A percentile compares a stretch with the other conserved stretches of the same genome.
Evolutionary conservation across 441 rosid species (phyloP).

Genomic region (Sinapis alba): DNA sequence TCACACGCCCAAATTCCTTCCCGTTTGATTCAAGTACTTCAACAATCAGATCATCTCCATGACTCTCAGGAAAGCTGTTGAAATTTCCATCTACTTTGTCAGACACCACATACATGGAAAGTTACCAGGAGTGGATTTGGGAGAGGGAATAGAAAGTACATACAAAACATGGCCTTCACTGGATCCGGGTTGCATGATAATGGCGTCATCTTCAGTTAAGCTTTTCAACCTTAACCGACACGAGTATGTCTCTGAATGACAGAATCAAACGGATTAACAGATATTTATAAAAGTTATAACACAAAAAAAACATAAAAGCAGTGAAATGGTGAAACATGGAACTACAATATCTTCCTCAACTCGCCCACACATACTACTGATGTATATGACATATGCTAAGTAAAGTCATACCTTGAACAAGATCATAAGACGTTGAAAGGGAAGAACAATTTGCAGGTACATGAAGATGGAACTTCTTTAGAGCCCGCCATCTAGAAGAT

Average conservation of each 20-base stretch:
- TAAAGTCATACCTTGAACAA: constrained; percentile 66
- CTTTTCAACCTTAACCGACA: constrained; percentile 84
- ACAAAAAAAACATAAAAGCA: not conserved
- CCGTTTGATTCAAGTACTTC: constrained; percentile 90
- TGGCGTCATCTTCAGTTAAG: constrained; percentile 76
- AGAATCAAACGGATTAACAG: constrained; percentile 24
- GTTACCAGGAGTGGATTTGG: constrained; percentile 14
- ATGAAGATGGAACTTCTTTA: constrained; percentile 62
- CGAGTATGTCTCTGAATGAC: constrained; percentile 69
- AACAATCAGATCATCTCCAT: constrained; percentile 90
- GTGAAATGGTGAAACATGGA: constrained; percentile 12
- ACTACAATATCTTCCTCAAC: not conserved
- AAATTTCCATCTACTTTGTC: constrained; percentile 32
- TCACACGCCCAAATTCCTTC: constrained; percentile 84
- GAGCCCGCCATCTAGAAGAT: constrained; percentile 70
- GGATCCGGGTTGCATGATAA: constrained; percentile 92
- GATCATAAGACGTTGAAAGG: constrained; percentile 85
- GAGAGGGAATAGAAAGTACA: constrained; percentile 38
- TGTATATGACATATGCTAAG: constrained; percentile 12
- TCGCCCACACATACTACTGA: not conserved
- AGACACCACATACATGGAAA: constrained; percentile 34
- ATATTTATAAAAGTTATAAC: not conserved
- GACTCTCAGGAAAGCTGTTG: constrained; percentile 94
- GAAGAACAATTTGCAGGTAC: constrained; percentile 73
- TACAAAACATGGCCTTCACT: constrained; percentile 96